Evolutionary conservation across 768 basidiomycete genomes (phyloP).

Genomic region (Gloeophyllum trabeum): DNA sequence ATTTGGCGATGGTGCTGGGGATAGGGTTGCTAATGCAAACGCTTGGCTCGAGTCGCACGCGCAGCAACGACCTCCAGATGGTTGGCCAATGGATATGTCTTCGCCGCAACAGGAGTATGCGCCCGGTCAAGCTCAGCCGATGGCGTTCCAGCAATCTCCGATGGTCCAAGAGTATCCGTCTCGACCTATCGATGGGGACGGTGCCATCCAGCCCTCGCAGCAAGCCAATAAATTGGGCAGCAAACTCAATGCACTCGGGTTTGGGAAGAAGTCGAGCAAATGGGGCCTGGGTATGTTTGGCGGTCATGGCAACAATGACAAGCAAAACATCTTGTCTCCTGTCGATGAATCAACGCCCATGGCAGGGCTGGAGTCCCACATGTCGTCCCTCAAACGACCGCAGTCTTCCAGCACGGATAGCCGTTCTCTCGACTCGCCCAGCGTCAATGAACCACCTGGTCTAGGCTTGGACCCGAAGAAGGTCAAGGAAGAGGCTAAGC

Average conservation of each 20-base stretch:
- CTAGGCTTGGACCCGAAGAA: conserved; percentile 53
- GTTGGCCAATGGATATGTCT: conserved; percentile 36
- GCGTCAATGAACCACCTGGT: conserved; percentile 24
- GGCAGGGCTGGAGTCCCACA: conserved; percentile 29
- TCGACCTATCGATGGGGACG: conserved; percentile 25
- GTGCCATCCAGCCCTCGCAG: conserved; percentile 14
- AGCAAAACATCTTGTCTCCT: conserved; percentile 51
- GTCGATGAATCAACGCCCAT: conserved; percentile 59
- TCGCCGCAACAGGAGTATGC: conserved; percentile 36
- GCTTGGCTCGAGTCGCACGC: conserved; percentile 7
- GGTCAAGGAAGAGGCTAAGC: conserved; percentile 73
- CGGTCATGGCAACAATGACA: conserved; percentile 56
- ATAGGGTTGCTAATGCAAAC: conserved; percentile 1
- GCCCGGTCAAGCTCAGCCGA: conserved; percentile 28
- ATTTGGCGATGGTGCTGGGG: too few relatives aligned
- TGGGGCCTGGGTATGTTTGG: conserved; percentile 58
- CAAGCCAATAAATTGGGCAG: conserved; percentile 40
- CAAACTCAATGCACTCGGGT: too few relatives aligned
- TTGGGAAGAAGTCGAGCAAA: conserved; percentile 60
- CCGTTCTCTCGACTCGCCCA: conserved; percentile 41
- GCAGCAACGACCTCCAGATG: not conserved
- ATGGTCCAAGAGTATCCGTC: conserved; percentile 40
- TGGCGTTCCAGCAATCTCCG: conserved; percentile 40
- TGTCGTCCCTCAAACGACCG: conserved; percentile 65
- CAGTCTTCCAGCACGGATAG: conserved; percentile 71